These are phyloP conservation scores for Aspergillus steynii DNA, from an alignment of 495 filamentous ascomycete species.

Conservation along the genomic window DNA sequence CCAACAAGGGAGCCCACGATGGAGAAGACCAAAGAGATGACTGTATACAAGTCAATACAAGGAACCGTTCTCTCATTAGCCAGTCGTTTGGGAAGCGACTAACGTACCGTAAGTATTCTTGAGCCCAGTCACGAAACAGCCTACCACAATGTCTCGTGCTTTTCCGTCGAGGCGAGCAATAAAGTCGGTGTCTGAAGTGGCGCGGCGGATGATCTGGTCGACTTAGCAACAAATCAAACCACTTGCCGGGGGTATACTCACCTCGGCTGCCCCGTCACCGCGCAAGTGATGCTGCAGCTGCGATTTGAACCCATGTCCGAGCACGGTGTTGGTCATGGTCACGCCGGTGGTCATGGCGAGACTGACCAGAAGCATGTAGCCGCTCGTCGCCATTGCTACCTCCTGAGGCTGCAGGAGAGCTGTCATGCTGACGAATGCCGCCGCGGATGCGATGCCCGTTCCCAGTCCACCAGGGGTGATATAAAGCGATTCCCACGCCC, in stretches of 20 bases:
- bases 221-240: conserved; percentile 5
- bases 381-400: conserved; percentile 55
- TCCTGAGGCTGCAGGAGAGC: conserved; percentile 50
- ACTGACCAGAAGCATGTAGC: conserved; percentile 51
- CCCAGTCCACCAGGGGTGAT: conserved; percentile 61
- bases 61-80: conserved; percentile 5
- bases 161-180: conserved; percentile 32
- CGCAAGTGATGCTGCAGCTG: conserved; percentile 30
- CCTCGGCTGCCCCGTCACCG: conserved; percentile 29
- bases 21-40: conserved; percentile 33
- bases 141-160: conserved; percentile 35
- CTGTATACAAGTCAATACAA: conserved; percentile 12
- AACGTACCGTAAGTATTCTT: conserved; percentile 36
- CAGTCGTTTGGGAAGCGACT: neutral
- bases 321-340: conserved; percentile 48
- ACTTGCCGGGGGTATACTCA: conserved; percentile 6
- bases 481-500: conserved; percentile 60
- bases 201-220: conserved; percentile 34
- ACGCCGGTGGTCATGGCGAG: conserved; percentile 55
- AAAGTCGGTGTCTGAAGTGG: conserved; percentile 39
- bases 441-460: conserved; percentile 51
- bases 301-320: conserved; percentile 31
- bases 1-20: conserved; percentile 29
- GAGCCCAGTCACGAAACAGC: conserved; percentile 36
- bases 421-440: conserved; percentile 59